These are phyloP conservation scores for Barnettozyma populi DNA, from an alignment of 805 yeast genomes.

Conservation along the genomic window DNA sequence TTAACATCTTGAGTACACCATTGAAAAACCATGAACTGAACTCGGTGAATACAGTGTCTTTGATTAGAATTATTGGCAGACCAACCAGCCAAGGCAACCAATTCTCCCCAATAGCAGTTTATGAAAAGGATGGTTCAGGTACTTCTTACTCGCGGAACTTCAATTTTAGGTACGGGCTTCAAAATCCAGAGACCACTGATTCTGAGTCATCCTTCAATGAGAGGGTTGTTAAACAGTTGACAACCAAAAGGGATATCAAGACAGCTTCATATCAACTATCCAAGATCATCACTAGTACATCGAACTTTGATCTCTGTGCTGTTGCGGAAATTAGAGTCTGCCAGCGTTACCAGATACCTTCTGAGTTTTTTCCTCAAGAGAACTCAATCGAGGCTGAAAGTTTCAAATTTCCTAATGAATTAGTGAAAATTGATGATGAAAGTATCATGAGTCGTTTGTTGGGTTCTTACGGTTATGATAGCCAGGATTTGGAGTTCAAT, in stretches of 20 bases:
- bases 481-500: slow-evolving; percentile 27
- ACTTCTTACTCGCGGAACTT: slow-evolving; percentile 49
- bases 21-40: slow-evolving; percentile 7
- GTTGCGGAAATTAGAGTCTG: slow-evolving; percentile 47
- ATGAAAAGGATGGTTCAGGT: slow-evolving; percentile 63
- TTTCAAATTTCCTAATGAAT: slow-evolving; percentile 34
- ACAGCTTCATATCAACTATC: slow-evolving; percentile 39
- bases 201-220: slow-evolving; percentile 27
- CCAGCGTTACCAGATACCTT: slow-evolving; percentile 38
- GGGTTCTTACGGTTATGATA: slow-evolving; percentile 34
- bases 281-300: slow-evolving; percentile 30
- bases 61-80: slow-evolving; percentile 41
- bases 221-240: slow-evolving; percentile 32
- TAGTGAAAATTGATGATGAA: slow-evolving; percentile 34
- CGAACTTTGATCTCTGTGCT: slow-evolving; percentile 40
- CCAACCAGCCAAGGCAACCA: slow-evolving; percentile 44
- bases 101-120: slow-evolving; percentile 34
- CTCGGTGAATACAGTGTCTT: slow-evolving; percentile 6
- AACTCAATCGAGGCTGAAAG: slow-evolving; percentile 40
- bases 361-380: slow-evolving; percentile 40
- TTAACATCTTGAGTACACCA: slow-evolving; percentile 36
- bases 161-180: slow-evolving; percentile 37
- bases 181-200: slow-evolving; percentile 16
- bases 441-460: slow-evolving; percentile 39
- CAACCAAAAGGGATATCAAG: slow-evolving; percentile 35